Conservation (phyloP, 257 asterid genomes). For the Fraxinus excelsior region DNA sequence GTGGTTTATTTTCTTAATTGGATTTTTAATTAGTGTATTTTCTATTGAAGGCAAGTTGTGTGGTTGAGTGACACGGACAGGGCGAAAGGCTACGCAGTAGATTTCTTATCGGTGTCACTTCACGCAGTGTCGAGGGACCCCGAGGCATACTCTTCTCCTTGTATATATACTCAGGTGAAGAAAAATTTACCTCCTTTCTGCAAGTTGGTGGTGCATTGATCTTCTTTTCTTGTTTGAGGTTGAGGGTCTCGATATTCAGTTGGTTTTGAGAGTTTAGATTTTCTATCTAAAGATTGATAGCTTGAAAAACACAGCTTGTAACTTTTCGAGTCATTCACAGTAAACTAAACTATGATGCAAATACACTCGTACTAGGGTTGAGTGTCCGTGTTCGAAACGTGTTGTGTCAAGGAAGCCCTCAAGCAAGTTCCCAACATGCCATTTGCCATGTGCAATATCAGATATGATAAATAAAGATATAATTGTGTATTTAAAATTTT, state of each 20-base stretch:
- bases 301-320: too few relatives aligned
- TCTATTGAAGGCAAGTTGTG: slow-evolving; percentile 69
- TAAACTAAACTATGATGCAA: too few relatives aligned
- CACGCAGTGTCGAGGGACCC: slow-evolving; percentile 95
- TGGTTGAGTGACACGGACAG: slow-evolving; percentile 88
- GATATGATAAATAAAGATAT: too few relatives aligned
- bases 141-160: slow-evolving; percentile 80
- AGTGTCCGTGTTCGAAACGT: too few relatives aligned
- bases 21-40: slow-evolving; percentile 17
- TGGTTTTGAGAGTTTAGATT: slow-evolving; percentile 6
- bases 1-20: background rate
- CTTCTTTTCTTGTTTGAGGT: background rate
- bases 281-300: too few relatives aligned
- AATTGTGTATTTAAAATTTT: too few relatives aligned
- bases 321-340: too few relatives aligned
- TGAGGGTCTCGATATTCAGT: background rate
- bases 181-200: background rate
- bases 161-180: slow-evolving; percentile 83
- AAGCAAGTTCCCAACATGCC: too few relatives aligned
- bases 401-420: too few relatives aligned
- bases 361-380: too few relatives aligned
- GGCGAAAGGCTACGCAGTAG: slow-evolving; percentile 76
- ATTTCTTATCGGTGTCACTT: slow-evolving; percentile 69
- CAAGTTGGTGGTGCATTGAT: slow-evolving; percentile 6
- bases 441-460: too few relatives aligned